Conservation (phyloP, 139 green algal genomes). For the Picochlorum sp. region DNA sequence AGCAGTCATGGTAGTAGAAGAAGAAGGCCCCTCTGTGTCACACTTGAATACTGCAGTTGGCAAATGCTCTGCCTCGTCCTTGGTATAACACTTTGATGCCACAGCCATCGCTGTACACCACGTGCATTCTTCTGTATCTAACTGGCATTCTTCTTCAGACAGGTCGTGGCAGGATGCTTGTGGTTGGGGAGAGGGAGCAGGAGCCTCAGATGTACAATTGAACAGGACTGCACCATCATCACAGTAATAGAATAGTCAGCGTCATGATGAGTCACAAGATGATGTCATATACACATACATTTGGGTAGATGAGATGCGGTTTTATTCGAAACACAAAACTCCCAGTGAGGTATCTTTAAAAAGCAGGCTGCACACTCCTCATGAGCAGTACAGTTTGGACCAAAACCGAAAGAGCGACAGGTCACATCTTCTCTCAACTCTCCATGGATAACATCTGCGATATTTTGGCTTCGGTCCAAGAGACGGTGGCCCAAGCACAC, state of each 20-base stretch:
- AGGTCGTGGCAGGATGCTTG: neutral
- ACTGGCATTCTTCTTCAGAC: conserved; percentile 4
- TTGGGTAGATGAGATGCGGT: neutral
- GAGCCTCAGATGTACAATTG: neutral
- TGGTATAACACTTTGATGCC: conserved; percentile 17
- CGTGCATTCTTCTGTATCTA: neutral
- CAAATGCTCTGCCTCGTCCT: conserved; percentile 23
- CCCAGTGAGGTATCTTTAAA: neutral
- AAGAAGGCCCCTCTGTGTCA: no score
- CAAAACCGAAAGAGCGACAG: neutral
- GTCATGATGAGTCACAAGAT: no score
- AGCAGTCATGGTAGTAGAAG: no score
- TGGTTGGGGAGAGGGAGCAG: no score
- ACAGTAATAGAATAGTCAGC: no score
- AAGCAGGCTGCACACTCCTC: neutral
- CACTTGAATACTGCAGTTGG: conserved; percentile 23
- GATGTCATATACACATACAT: neutral
- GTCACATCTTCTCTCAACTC: neutral
- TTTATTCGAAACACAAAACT: neutral
- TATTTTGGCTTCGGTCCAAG: no score
- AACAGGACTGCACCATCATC: conserved; percentile 15
- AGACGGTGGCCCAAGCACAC: no score
- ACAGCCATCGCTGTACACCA: conserved; percentile 27
- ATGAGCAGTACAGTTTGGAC: neutral
- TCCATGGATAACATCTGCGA: neutral